phyloP scores from a whole-genome alignment of 805 yeast species.

The Ogataea ganodermae region DNA sequence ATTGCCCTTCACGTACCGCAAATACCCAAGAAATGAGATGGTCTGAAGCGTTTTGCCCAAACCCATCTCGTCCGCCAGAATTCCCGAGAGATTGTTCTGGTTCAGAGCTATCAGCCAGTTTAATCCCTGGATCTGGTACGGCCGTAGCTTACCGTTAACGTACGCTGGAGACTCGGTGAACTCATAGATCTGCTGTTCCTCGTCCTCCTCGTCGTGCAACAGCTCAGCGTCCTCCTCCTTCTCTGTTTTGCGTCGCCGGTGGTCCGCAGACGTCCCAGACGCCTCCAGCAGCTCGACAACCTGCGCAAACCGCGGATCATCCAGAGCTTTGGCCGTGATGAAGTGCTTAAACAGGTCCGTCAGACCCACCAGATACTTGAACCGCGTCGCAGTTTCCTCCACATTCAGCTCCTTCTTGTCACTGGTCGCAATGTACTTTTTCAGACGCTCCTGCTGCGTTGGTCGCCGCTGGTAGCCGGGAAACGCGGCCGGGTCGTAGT shows the following conservation, averaged over 20 bases:
- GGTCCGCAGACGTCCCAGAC: conserved; percentile 28
- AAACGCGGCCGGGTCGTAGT: conserved; percentile 16
- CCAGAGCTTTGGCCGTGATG: conserved; percentile 62
- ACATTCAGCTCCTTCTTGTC: conserved; percentile 45
- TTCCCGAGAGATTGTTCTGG: conserved; percentile 70
- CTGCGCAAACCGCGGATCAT: conserved; percentile 56
- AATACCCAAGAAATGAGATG: conserved; percentile 71
- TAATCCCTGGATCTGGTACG: conserved; percentile 78
- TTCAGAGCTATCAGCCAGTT: conserved; percentile 75
- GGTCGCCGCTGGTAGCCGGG: conserved; percentile 15
- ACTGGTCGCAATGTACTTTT: conserved; percentile 36
- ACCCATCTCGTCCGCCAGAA: conserved; percentile 86
- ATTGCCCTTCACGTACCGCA: conserved; percentile 59
- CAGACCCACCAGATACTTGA: conserved; percentile 63
- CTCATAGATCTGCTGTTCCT: conserved; percentile 43
- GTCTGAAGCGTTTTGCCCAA: conserved; percentile 82
- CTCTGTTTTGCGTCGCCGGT: conserved; percentile 68
- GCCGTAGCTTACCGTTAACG: conserved; percentile 63
- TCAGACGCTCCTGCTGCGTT: conserved; percentile 14
- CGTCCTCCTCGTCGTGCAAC: conserved; percentile 57
- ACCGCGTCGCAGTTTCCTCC: conserved; percentile 63
- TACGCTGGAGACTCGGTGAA: conserved; percentile 54
- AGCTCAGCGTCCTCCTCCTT: conserved; percentile 79
- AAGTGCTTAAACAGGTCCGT: conserved; percentile 70
- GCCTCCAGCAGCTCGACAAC: conserved; percentile 46